Percentiles rank a stretch among this genome's conserved stretches.
These are phyloP conservation scores for Wickerhamiella infanticola DNA, from an alignment of 1,139 yeast genomes.

Conservation along the genomic window DNA sequence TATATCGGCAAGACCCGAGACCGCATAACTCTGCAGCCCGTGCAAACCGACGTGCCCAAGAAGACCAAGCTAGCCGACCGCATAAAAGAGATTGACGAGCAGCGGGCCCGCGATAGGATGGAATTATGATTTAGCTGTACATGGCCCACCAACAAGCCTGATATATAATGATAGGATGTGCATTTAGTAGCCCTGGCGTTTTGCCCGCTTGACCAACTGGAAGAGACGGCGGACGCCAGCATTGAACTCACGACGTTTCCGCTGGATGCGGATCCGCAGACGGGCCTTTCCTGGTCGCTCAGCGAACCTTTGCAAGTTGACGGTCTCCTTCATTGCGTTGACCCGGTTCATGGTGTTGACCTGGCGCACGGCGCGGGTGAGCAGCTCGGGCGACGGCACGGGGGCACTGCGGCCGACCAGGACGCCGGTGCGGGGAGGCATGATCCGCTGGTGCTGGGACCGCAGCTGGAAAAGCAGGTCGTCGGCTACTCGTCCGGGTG, in stretches of 20 bases:
- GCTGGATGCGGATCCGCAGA: slow-evolving; percentile 20
- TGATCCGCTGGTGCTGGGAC: background rate
- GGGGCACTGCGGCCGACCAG: slow-evolving; percentile 22
- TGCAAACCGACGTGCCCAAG: slow-evolving; percentile 9
- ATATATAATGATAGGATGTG: background rate
- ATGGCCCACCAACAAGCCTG: no score
- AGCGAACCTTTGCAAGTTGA: slow-evolving; percentile 20
- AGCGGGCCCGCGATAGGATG: background rate
- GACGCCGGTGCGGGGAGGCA: slow-evolving; percentile 23
- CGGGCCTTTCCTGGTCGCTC: slow-evolving; percentile 25
- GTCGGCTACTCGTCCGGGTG: background rate
- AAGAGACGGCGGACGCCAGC: slow-evolving; percentile 23
- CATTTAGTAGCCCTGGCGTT: slow-evolving; percentile 23
- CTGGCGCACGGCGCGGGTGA: slow-evolving; percentile 18
- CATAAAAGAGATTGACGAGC: slow-evolving; percentile 15
- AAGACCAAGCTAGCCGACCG: slow-evolving; percentile 15
- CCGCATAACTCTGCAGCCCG: slow-evolving; percentile 14
- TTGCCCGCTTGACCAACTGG: slow-evolving; percentile 24
- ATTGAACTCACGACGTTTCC: slow-evolving; percentile 22
- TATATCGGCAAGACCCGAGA: slow-evolving; percentile 14
- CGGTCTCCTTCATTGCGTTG: slow-evolving; percentile 19
- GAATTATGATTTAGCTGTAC: background rate
- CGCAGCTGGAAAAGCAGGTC: background rate
- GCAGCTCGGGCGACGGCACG: slow-evolving; percentile 13
- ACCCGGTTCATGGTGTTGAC: slow-evolving; percentile 19